Percentiles rank a stretch among this genome's conserved stretches.
phyloP scores from a whole-genome alignment of 345 rosid species.

The Citrus trifoliata region DNA sequence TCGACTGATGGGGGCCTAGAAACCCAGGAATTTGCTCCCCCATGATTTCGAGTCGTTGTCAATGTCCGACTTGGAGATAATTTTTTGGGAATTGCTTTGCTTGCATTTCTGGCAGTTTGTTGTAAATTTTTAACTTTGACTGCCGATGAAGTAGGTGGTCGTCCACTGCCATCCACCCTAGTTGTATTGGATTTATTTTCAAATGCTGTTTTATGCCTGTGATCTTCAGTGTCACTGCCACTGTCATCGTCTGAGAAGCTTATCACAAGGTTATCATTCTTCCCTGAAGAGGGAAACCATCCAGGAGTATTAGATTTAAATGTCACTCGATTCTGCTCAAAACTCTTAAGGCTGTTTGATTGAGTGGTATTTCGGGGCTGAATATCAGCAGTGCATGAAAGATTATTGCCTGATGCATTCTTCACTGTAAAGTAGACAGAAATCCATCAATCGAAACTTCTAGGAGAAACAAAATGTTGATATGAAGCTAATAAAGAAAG shows the following conservation, averaged over 20 bases:
- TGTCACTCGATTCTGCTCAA: conserved; percentile 41
- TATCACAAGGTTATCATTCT: conserved; percentile 69
- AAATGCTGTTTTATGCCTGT: conserved; percentile 18
- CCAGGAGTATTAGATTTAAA: conserved; percentile 36
- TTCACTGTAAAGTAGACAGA: conserved; percentile 37
- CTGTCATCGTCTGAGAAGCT: conserved; percentile 86
- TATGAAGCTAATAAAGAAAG: background rate
- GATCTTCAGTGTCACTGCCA: conserved; percentile 69
- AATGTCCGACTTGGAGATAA: conserved; percentile 39
- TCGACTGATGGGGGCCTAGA: conserved; percentile 25
- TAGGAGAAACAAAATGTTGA: background rate
- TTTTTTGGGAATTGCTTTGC: conserved; percentile 41
- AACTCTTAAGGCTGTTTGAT: conserved; percentile 36
- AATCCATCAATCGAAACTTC: background rate
- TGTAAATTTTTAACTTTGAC: conserved; percentile 31
- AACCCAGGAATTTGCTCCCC: conserved; percentile 38
- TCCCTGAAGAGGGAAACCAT: conserved; percentile 36
- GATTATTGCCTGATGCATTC: conserved; percentile 22
- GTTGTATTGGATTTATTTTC: conserved; percentile 30
- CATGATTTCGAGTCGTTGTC: conserved; percentile 30
- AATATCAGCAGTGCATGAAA: conserved; percentile 23
- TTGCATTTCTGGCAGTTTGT: conserved; percentile 28
- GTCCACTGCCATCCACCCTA: conserved; percentile 26
- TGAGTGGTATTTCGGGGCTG: conserved; percentile 23
- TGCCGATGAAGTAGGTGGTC: conserved; percentile 25